Evolutionary conservation across 805 yeast genomes (phyloP).

Genomic region (Yamadazyma phyllophila): DNA sequence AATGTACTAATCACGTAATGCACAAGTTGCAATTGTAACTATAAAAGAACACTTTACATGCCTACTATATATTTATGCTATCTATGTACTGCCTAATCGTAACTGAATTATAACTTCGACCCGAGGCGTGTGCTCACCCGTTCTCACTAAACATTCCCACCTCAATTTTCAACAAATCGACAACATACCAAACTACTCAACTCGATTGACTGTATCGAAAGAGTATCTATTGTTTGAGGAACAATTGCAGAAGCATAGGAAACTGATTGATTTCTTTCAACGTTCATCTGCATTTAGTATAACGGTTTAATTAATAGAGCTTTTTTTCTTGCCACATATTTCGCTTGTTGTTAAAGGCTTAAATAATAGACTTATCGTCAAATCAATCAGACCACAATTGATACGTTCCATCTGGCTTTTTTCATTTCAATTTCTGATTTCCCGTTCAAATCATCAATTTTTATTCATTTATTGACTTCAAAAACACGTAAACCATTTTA

Average conservation of each 20-base stretch:
- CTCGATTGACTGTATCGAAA: neutral
- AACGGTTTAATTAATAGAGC: neutral
- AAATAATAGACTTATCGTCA: neutral
- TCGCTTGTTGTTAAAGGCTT: neutral
- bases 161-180: slow-evolving; percentile 9
- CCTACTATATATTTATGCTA: too few relatives aligned
- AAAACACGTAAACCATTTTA: neutral
- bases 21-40: neutral
- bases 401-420: too few relatives aligned
- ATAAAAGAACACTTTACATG: neutral
- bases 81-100: neutral
- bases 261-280: neutral
- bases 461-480: neutral
- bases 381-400: neutral
- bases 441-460: neutral
- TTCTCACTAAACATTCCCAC: slow-evolving; percentile 5
- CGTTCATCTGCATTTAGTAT: neutral
- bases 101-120: neutral
- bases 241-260: neutral
- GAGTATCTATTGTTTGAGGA: neutral
- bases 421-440: too few relatives aligned
- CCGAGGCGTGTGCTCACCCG: slow-evolving; percentile 1
- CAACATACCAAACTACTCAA: slow-evolving; percentile 7
- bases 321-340: neutral
- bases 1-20: neutral